These are phyloP conservation scores for Coemansia sp. DNA, from an alignment of 192 early-diverging fungal species.

Conservation along the genomic window DNA sequence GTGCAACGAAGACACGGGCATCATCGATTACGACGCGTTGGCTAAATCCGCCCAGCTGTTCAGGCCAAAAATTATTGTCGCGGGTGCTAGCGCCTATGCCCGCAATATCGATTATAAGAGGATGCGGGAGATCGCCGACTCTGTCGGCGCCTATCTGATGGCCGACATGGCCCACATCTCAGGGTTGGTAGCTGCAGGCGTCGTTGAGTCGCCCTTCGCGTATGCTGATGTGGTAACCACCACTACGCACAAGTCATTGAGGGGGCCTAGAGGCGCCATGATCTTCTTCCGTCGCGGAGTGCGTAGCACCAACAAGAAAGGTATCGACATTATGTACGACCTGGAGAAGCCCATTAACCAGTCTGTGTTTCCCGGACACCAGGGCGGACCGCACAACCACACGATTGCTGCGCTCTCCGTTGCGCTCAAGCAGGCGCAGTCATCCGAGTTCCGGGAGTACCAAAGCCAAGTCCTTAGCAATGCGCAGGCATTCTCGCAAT, in stretches of 20 bases:
- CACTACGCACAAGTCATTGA: conserved; percentile 98
- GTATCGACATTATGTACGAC: conserved; percentile 82
- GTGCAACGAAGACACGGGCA: conserved; percentile 83
- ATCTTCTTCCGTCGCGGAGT: conserved; percentile 98
- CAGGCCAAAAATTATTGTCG: conserved; percentile 95
- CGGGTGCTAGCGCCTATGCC: conserved; percentile 93
- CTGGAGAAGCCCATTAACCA: conserved; percentile 95
- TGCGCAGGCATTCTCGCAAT: conserved; percentile 83
- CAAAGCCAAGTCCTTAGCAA: conserved; percentile 90
- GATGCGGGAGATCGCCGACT: conserved; percentile 75
- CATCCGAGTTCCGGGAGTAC: conserved; percentile 85
- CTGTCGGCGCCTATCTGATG: conserved; percentile 87
- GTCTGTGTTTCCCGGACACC: conserved; percentile 98
- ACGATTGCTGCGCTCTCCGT: conserved; percentile 96
- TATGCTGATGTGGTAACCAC: conserved; percentile 97
- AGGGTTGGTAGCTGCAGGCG: conserved; percentile 86
- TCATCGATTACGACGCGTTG: conserved; percentile 92
- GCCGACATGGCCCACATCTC: conserved; percentile 98
- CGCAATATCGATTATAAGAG: conserved; percentile 92
- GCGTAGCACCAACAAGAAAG: conserved; percentile 87
- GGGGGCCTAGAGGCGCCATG: conserved; percentile 98
- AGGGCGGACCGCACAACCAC: conserved; percentile 99
- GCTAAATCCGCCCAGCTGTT: conserved; percentile 78
- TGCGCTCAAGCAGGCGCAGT: conserved; percentile 89
- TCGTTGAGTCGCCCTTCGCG: conserved; percentile 87